Conservation (phyloP, 2,329 filamentous ascomycete genomes). For the Fusarium sp. region DNA sequence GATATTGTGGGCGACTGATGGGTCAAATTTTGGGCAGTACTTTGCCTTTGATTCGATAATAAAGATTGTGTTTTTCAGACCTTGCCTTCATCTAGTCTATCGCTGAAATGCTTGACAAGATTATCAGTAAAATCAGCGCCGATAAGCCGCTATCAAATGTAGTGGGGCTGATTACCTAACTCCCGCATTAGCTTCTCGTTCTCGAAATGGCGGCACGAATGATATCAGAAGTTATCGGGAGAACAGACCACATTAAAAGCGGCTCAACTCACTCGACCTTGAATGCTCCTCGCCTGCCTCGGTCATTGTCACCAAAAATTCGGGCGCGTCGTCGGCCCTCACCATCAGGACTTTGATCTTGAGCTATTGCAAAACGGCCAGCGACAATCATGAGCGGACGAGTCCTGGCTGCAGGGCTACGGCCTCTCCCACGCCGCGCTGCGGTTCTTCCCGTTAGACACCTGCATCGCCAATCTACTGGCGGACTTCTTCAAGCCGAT, state of each 20-base stretch:
- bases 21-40: fast-evolving
- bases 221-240: conserved; percentile 30
- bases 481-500: conserved; percentile 74
- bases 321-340: conserved; percentile 39
- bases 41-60: too few relatives aligned
- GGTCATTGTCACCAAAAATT: conserved; percentile 27
- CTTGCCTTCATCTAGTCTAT: fast-evolving
- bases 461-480: conserved; percentile 71
- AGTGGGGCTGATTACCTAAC: conserved; percentile 32
- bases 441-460: conserved; percentile 65
- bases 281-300: conserved; percentile 31
- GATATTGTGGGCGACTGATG: fast-evolving
- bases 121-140: neutral
- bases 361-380: conserved; percentile 25
- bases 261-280: conserved; percentile 13
- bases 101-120: fast-evolving
- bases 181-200: conserved; percentile 19
- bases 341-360: conserved; percentile 27
- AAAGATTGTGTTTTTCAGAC: neutral
- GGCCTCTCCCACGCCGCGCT: conserved; percentile 70
- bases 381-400: conserved; percentile 47
- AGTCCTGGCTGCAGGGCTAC: conserved; percentile 72
- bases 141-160: neutral
- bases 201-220: conserved; percentile 35
- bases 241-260: conserved; percentile 30